phyloP scores from a whole-genome alignment of 352 stramenopile species.

The Detonula confervacea region DNA sequence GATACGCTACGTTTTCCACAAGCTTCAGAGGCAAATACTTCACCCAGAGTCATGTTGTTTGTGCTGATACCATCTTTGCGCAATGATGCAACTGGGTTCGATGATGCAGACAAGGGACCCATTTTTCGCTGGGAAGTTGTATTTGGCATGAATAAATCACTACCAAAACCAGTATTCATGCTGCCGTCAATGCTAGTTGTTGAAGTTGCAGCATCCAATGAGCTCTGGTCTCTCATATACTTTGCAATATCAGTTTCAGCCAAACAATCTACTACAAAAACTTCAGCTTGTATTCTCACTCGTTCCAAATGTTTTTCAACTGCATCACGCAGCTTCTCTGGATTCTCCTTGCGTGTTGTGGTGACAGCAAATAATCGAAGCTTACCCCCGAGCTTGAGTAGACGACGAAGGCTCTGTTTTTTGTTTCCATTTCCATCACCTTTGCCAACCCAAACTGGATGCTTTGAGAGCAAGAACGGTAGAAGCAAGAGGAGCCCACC shows the following conservation, averaged over 20 bases:
- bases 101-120: background rate
- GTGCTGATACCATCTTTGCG: constrained; percentile 49
- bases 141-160: background rate
- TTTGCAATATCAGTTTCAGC: constrained; percentile 49
- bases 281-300: constrained; percentile 56
- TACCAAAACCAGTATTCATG: background rate
- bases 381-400: constrained; percentile 26
- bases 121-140: constrained; percentile 9
- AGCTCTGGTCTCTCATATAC: constrained; percentile 54
- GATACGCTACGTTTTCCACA: background rate
- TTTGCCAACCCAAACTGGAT: constrained; percentile 32
- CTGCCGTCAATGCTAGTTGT: constrained; percentile 10
- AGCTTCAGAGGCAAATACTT: constrained; percentile 44
- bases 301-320: constrained; percentile 47
- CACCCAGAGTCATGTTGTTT: constrained; percentile 48
- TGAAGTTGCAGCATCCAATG: constrained; percentile 13
- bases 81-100: constrained; percentile 38
- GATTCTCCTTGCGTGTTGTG: constrained; percentile 49
- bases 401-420: constrained; percentile 15
- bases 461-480: constrained; percentile 61
- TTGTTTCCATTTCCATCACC: background rate
- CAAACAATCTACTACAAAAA: constrained; percentile 57
- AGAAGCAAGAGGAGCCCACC: constrained; percentile 67
- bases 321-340: constrained; percentile 45
- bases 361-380: constrained; percentile 66